These are phyloP conservation scores for Blepharisma japonicum DNA, from an alignment of 73 alveolate genomes.

Conservation along the genomic window DNA sequence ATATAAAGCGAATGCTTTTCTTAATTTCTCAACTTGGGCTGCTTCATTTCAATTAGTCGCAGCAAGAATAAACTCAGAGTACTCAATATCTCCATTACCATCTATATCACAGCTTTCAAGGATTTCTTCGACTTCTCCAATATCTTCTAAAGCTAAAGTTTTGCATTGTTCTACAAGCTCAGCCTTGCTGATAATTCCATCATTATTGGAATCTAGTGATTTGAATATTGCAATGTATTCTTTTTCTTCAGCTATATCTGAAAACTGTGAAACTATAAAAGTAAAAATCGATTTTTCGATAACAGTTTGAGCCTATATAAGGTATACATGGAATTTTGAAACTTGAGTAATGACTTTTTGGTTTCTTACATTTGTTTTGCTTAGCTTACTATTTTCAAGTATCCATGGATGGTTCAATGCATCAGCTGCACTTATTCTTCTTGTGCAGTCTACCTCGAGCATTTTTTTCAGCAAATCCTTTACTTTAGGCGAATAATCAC, in stretches of 20 bases:
- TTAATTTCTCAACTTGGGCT: background rate
- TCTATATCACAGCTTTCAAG: background rate
- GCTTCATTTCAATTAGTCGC: background rate
- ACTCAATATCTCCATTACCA: constrained; percentile 5
- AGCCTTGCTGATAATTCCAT: too few species aligned
- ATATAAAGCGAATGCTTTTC: background rate
- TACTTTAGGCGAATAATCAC: background rate
- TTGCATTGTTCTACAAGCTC: too few species aligned
- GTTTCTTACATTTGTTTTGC: too few species aligned
- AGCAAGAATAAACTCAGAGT: constrained; percentile 23
- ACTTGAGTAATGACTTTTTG: too few species aligned
- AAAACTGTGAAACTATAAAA: too few species aligned
- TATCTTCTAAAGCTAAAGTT: background rate
- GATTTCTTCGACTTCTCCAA: background rate
- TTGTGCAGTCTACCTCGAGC: background rate
- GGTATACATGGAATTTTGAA: too few species aligned
- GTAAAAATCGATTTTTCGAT: too few species aligned
- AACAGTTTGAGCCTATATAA: too few species aligned
- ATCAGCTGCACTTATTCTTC: background rate
- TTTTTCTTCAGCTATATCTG: too few species aligned
- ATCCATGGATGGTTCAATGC: constrained; percentile 7
- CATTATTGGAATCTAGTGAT: too few species aligned
- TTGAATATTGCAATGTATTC: too few species aligned
- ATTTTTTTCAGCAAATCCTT: constrained; percentile 20
- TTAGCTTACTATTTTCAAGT: too few species aligned